Conservation (phyloP, 306 rosid species). For the Glycine soja region DNA sequence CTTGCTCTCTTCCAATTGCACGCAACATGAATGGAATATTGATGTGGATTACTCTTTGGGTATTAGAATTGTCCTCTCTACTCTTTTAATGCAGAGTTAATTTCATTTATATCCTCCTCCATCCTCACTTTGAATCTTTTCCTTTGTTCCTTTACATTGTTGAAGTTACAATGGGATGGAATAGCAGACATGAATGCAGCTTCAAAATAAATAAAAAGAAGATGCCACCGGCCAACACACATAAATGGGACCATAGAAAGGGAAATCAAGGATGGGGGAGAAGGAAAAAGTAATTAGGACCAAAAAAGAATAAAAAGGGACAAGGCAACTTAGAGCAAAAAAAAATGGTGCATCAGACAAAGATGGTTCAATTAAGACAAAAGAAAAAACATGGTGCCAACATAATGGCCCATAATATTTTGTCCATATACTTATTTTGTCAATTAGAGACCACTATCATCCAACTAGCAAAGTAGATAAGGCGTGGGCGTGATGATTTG, state of each 20-base stretch:
- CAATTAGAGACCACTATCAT: slow-evolving; percentile 46
- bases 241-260: slow-evolving; percentile 45
- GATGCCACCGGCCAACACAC: slow-evolving; percentile 49
- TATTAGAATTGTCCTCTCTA: slow-evolving; percentile 33
- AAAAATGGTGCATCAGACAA: slow-evolving; percentile 54
- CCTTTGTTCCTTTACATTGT: slow-evolving; percentile 28
- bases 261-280: slow-evolving; percentile 6
- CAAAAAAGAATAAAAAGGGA: slow-evolving; percentile 12
- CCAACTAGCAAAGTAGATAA: slow-evolving; percentile 47
- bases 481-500: slow-evolving; percentile 44
- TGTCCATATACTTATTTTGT: slow-evolving; percentile 55
- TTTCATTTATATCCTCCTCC: slow-evolving; percentile 22
- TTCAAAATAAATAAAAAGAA: slow-evolving; percentile 37
- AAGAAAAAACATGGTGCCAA: slow-evolving; percentile 58
- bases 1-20: slow-evolving; percentile 41
- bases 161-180: slow-evolving; percentile 38
- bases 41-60: slow-evolving; percentile 47
- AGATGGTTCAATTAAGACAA: slow-evolving; percentile 51
- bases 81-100: slow-evolving; percentile 39
- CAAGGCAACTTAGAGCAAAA: slow-evolving; percentile 43
- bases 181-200: slow-evolving; percentile 43
- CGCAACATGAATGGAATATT: slow-evolving; percentile 46
- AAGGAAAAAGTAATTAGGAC: slow-evolving; percentile 36
- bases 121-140: slow-evolving; percentile 40
- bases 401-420: slow-evolving; percentile 63